phyloP scores from a whole-genome alignment of 2,329 filamentous ascomycete genomes.

The Fonsecaea nubica region DNA sequence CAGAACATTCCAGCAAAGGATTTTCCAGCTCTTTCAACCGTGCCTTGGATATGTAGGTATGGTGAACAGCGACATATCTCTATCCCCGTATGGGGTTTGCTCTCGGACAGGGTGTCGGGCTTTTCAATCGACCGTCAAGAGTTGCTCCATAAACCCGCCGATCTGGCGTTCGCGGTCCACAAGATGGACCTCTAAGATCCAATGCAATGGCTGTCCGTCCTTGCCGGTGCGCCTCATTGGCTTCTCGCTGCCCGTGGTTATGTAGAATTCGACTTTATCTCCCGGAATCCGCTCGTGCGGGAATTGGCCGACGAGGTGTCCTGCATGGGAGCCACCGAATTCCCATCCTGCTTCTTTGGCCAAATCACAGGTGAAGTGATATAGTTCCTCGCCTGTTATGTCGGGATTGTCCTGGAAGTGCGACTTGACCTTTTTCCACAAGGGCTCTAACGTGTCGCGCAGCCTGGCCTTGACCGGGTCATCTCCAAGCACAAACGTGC shows the following conservation, averaged over 20 bases:
- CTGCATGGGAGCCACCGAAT: conserved; percentile 55
- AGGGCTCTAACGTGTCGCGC: conserved; percentile 55
- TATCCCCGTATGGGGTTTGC: background rate
- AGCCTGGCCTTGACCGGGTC: conserved; percentile 55
- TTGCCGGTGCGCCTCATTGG: conserved; percentile 50
- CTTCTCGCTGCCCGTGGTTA: conserved; percentile 53
- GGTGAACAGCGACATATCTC: no score
- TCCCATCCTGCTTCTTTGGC: conserved; percentile 52
- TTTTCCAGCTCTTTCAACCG: background rate
- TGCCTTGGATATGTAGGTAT: no score
- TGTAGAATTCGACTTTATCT: conserved; percentile 56
- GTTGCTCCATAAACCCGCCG: conserved; percentile 54
- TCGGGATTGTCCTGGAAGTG: conserved; percentile 49
- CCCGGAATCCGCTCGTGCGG: conserved; percentile 59
- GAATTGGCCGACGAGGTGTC: conserved; percentile 60
- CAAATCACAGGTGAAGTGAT: conserved; percentile 51
- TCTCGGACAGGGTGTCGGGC: background rate
- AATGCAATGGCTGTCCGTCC: conserved; percentile 55
- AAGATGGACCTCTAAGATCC: conserved; percentile 60
- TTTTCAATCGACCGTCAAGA: conserved; percentile 54
- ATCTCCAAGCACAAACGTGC: conserved; percentile 59
- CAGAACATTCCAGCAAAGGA: background rate
- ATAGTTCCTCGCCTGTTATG: conserved; percentile 59
- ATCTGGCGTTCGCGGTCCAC: conserved; percentile 49
- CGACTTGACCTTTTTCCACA: conserved; percentile 55